A percentile compares a stretch with the other conserved stretches of the same genome.
Evolutionary conservation across 2,329 filamentous ascomycete species (phyloP).

Genomic region (Fusarium luffae): DNA sequence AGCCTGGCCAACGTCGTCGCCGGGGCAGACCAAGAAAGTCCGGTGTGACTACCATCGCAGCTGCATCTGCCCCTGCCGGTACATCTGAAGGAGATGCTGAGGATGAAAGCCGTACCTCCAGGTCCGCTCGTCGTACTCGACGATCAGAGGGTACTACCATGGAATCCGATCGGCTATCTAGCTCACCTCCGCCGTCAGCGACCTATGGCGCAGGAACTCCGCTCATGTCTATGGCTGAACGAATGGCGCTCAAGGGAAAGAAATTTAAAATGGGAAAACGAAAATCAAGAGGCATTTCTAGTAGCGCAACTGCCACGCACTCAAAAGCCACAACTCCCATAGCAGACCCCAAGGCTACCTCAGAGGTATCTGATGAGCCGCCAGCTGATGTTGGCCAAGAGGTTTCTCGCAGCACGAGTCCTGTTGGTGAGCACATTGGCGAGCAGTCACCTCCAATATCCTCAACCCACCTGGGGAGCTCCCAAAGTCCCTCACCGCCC

Average conservation of each 20-base stretch:
- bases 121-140: slow-evolving; percentile 42
- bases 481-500: slow-evolving; percentile 31
- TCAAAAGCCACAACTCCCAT: slow-evolving; percentile 6
- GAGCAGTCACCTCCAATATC: slow-evolving; percentile 7
- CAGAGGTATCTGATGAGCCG: background rate
- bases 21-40: slow-evolving; percentile 46
- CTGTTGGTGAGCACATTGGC: background rate
- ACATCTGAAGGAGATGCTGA: background rate
- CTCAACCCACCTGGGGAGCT: slow-evolving; percentile 17
- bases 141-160: slow-evolving; percentile 29
- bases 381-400: background rate
- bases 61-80: slow-evolving; percentile 15
- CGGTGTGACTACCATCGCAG: slow-evolving; percentile 43
- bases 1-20: slow-evolving; percentile 22
- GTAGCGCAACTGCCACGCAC: slow-evolving; percentile 8
- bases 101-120: slow-evolving; percentile 13
- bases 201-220: slow-evolving; percentile 39
- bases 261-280: slow-evolving; percentile 62
- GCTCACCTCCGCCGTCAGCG: slow-evolving; percentile 5
- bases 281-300: slow-evolving; percentile 35
- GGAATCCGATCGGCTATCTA: slow-evolving; percentile 3
- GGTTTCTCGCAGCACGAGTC: background rate
- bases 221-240: slow-evolving; percentile 67
- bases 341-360: background rate
- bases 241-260: slow-evolving; percentile 65